A percentile compares a stretch with the other conserved stretches of the same genome.
These are phyloP conservation scores for Pichia phayaonensis DNA, from an alignment of 805 yeast genomes.

Conservation along the genomic window DNA sequence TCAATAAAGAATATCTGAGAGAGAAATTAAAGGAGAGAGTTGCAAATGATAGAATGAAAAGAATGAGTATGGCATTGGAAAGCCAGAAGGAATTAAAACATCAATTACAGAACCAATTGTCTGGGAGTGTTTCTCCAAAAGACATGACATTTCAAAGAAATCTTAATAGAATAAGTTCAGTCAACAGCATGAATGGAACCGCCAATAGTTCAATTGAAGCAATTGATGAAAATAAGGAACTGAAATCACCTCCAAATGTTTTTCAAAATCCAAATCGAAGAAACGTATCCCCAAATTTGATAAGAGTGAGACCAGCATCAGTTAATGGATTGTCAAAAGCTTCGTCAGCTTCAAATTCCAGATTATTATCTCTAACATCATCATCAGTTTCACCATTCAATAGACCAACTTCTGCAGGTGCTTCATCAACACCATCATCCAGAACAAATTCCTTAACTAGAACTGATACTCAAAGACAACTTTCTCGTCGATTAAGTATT, in stretches of 20 bases:
- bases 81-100: constrained; percentile 1
- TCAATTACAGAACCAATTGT: not conserved
- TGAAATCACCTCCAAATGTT: not conserved
- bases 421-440: not conserved
- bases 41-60: constrained; percentile 9
- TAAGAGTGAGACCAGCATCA: not conserved
- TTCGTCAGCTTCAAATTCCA: not conserved
- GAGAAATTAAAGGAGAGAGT: constrained; percentile 20
- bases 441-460: constrained; percentile 7
- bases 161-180: not conserved
- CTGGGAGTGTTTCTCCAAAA: not conserved
- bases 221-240: not conserved
- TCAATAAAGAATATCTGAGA: constrained; percentile 28
- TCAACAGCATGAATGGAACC: not conserved
- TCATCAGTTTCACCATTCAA: constrained; percentile 2
- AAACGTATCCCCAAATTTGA: not conserved
- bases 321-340: not conserved
- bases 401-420: not conserved
- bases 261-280: not conserved
- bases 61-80: not conserved
- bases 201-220: not conserved
- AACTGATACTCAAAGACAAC: not conserved
- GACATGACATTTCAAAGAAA: not conserved
- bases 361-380: not conserved
- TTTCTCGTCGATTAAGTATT: not conserved